A percentile compares a stretch with the other conserved stretches of the same genome.
These are phyloP conservation scores for Tolypocladium guangdongense DNA, from an alignment of 2,329 filamentous ascomycete species.

Conservation along the genomic window DNA sequence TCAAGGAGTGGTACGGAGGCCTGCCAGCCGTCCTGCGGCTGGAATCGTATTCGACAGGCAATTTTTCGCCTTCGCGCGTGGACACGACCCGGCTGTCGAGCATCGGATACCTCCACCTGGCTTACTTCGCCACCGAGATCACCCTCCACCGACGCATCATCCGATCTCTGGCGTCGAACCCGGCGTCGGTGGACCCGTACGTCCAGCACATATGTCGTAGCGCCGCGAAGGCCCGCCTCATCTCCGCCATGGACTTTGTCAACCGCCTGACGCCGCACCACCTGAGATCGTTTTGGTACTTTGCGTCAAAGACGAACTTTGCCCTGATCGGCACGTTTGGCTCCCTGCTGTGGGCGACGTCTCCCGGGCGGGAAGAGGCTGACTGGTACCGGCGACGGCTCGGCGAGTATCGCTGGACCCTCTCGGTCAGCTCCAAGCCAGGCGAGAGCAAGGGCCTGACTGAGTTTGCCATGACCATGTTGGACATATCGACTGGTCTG, in stretches of 20 bases:
- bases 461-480: constrained; percentile 65
- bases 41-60: constrained; percentile 39
- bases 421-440: constrained; percentile 73
- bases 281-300: constrained; percentile 87
- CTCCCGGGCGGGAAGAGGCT: constrained; percentile 76
- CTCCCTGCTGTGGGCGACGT: constrained; percentile 78
- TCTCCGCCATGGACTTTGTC: constrained; percentile 95
- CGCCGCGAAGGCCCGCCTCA: constrained; percentile 85
- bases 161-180: constrained; percentile 51
- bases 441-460: constrained; percentile 47
- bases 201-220: constrained; percentile 86
- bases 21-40: constrained; percentile 56
- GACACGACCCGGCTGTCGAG: constrained; percentile 40
- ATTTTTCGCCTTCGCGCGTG: constrained; percentile 10
- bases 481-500: constrained; percentile 60
- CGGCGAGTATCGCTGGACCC: constrained; percentile 87
- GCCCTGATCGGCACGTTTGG: constrained; percentile 92
- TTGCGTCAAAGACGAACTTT: constrained; percentile 81
- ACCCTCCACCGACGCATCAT: constrained; percentile 87
- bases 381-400: constrained; percentile 83
- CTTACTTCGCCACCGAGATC: constrained; percentile 90
- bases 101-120: constrained; percentile 74
- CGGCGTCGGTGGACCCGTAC: constrained; percentile 55
- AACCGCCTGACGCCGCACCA: constrained; percentile 82
- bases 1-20: constrained; percentile 71